Evolutionary conservation across 129 eudicot species (phyloP).

Genomic region (Saussurea involucrata): DNA sequence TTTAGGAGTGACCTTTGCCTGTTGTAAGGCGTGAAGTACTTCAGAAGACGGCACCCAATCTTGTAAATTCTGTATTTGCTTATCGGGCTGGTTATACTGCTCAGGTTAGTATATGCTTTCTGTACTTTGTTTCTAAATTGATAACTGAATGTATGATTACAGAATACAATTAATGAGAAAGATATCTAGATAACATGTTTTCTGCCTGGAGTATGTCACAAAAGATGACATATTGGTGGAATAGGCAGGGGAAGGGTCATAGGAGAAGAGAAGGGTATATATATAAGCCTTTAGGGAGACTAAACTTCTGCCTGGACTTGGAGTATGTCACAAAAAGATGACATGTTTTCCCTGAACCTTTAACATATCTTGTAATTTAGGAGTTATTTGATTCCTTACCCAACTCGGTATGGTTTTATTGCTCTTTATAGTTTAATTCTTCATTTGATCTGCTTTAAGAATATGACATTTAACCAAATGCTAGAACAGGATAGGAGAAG

Average conservation of each 20-base stretch:
- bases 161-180: neutral
- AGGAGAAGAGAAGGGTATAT: neutral
- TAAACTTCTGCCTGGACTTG: neutral
- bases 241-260: neutral
- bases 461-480: slow-evolving; percentile 4
- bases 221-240: too few species aligned
- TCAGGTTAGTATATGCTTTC: slow-evolving; percentile 46
- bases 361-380: neutral
- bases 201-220: too few species aligned
- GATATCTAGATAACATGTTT: neutral
- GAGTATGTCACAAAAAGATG: neutral
- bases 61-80: slow-evolving; percentile 58
- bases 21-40: slow-evolving; percentile 78
- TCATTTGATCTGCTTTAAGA: neutral
- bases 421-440: neutral
- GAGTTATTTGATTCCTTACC: neutral
- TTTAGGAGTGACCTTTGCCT: slow-evolving; percentile 11
- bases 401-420: neutral
- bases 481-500: slow-evolving; percentile 75
- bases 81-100: slow-evolving; percentile 92
- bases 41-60: slow-evolving; percentile 69
- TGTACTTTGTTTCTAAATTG: neutral
- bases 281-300: neutral
- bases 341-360: neutral
- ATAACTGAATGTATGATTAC: neutral